Evolutionary conservation across 2,329 filamentous ascomycete genomes (phyloP).

Genomic region (Calonectria ilicicola): DNA sequence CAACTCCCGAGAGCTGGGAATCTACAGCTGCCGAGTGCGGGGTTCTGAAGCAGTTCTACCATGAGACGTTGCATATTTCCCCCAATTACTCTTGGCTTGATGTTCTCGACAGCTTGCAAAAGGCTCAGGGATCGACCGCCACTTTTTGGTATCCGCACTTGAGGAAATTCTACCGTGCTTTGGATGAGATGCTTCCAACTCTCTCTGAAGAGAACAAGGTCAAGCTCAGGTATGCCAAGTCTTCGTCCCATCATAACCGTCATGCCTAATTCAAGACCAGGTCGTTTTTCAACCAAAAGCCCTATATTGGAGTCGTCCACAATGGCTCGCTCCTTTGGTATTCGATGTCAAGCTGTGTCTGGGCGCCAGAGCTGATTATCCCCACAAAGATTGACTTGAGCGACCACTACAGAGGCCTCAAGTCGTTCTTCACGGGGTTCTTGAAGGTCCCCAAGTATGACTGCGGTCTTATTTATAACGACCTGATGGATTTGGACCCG

Average conservation of each 20-base stretch:
- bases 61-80: neutral
- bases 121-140: neutral
- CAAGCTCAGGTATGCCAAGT: neutral
- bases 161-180: slow-evolving; percentile 2
- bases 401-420: neutral
- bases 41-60: neutral
- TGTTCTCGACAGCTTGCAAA: neutral
- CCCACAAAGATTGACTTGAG: slow-evolving; percentile 1
- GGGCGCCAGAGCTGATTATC: neutral
- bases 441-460: neutral
- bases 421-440: neutral
- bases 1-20: neutral
- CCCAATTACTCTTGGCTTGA: neutral
- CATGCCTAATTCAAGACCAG: neutral
- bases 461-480: neutral
- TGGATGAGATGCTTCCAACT: neutral
- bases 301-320: neutral
- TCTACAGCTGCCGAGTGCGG: neutral
- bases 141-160: neutral
- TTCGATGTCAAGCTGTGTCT: neutral
- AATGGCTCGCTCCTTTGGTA: neutral
- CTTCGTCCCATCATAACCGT: neutral
- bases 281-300: neutral
- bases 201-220: neutral
- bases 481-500: neutral